Evolutionary conservation across 1,284 basidiomycete species (phyloP).

Genomic region (Leccinum fallax): DNA sequence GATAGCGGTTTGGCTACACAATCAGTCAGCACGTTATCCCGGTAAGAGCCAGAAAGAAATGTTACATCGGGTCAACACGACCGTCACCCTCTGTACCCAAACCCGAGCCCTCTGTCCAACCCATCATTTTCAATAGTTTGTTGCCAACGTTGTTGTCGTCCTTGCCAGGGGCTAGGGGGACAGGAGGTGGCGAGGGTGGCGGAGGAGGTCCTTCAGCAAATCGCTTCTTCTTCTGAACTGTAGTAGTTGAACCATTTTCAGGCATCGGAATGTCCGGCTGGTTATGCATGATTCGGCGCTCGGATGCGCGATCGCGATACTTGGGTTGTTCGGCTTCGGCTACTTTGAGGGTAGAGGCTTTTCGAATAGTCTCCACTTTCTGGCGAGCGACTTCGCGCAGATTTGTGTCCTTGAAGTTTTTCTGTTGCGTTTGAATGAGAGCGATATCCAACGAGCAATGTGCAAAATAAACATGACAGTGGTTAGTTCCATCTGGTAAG

Average conservation of each 20-base stretch:
- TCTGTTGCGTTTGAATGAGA: slow-evolving; percentile 50
- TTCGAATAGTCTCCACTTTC: slow-evolving; percentile 59
- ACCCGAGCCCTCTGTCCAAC: slow-evolving; percentile 90
- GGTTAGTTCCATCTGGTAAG: slow-evolving; percentile 35
- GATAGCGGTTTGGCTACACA: slow-evolving; percentile 70
- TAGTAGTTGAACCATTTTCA: slow-evolving; percentile 43
- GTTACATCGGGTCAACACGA: slow-evolving; percentile 80
- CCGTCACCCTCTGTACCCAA: slow-evolving; percentile 81
- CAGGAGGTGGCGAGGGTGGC: slow-evolving; percentile 62
- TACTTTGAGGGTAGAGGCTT: slow-evolving; percentile 30
- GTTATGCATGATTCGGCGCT: slow-evolving; percentile 85
- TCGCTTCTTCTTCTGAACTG: slow-evolving; percentile 47
- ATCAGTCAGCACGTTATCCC: slow-evolving; percentile 12
- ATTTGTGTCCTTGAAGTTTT: slow-evolving; percentile 74
- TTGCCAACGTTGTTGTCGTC: slow-evolving; percentile 87
- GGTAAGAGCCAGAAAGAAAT: slow-evolving; percentile 5
- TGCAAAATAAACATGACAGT: background rate
- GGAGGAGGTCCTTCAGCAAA: slow-evolving; percentile 64
- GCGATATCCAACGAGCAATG: slow-evolving; percentile 21
- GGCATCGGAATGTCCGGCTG: slow-evolving; percentile 82
- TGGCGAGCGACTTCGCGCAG: slow-evolving; percentile 73
- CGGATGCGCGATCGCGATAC: slow-evolving; percentile 90
- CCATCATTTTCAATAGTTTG: slow-evolving; percentile 93
- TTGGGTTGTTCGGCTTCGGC: slow-evolving; percentile 57
- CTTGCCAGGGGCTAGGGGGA: slow-evolving; percentile 64